A percentile compares a stretch with the other conserved stretches of the same genome.
phyloP scores from a whole-genome alignment of 192 early-diverging fungal genomes.

The Podila clonocystis region DNA sequence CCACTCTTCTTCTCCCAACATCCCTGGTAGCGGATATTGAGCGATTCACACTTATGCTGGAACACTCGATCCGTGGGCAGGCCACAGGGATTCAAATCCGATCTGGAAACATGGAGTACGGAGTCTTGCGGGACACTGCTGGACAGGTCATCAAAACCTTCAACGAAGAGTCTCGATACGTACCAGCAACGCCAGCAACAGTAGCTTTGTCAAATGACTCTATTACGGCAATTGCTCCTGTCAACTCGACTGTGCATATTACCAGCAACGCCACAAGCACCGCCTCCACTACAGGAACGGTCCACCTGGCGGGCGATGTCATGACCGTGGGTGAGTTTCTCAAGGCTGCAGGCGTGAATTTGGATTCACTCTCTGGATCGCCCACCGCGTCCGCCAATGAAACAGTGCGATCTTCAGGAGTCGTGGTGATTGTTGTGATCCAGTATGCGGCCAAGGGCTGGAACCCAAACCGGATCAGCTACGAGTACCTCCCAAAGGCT shows the following conservation, averaged over 20 bases:
- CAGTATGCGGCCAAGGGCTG: slow-evolving; percentile 52
- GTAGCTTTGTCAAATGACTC: not conserved
- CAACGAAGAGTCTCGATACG: slow-evolving; percentile 29
- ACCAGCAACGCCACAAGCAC: not conserved
- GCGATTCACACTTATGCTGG: slow-evolving; percentile 52
- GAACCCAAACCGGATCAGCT: slow-evolving; percentile 40
- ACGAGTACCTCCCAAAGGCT: slow-evolving; percentile 52
- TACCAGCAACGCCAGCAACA: slow-evolving; percentile 1
- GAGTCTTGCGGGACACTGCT: slow-evolving; percentile 29
- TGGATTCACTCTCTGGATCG: slow-evolving; percentile 28
- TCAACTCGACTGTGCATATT: not conserved
- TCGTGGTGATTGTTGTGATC: slow-evolving; percentile 55
- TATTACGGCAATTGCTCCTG: no score
- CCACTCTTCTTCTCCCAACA: slow-evolving; percentile 9
- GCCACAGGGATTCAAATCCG: slow-evolving; percentile 49
- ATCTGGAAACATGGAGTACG: slow-evolving; percentile 47
- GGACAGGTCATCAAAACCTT: slow-evolving; percentile 32
- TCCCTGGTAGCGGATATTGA: slow-evolving; percentile 54
- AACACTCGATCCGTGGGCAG: slow-evolving; percentile 54
- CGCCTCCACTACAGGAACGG: not conserved
- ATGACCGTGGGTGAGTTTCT: slow-evolving; percentile 49
- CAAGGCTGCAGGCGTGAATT: slow-evolving; percentile 35
- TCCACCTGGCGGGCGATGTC: slow-evolving; percentile 45
- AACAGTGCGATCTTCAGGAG: slow-evolving; percentile 42
- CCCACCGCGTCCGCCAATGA: slow-evolving; percentile 28